Conservation (phyloP, 805 yeast genomes). For the Candida michaelii region DNA sequence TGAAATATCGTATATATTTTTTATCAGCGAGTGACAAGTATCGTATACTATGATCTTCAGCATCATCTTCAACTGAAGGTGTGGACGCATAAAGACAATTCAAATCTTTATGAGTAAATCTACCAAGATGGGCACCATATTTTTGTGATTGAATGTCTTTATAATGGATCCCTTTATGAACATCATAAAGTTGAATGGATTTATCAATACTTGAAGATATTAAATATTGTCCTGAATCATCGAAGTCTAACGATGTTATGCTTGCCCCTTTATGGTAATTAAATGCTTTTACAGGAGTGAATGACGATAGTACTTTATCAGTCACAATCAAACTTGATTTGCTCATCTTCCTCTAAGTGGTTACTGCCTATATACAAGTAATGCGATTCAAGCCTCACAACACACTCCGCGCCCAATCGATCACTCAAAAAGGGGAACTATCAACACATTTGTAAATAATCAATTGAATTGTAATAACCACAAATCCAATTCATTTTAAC, state of each 20-base stretch:
- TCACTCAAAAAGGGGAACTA: constrained; percentile 4
- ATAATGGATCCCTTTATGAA: constrained; percentile 61
- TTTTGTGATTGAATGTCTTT: constrained; percentile 80
- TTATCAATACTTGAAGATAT: constrained; percentile 80
- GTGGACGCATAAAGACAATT: constrained; percentile 85
- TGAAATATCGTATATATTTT: constrained; percentile 78
- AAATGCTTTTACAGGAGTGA: constrained; percentile 48
- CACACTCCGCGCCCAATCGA: too few relatives aligned
- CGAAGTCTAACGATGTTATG: constrained; percentile 73
- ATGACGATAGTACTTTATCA: constrained; percentile 11
- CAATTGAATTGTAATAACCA: background rate
- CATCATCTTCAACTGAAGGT: constrained; percentile 21
- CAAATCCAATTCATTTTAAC: background rate
- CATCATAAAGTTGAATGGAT: constrained; percentile 79
- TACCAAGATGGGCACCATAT: constrained; percentile 87
- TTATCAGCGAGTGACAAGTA: constrained; percentile 76
- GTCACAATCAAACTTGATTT: constrained; percentile 5
- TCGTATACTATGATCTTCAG: constrained; percentile 67
- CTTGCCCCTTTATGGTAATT: constrained; percentile 51
- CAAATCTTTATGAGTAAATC: constrained; percentile 72
- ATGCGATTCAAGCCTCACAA: too few relatives aligned
- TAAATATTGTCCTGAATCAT: constrained; percentile 77
- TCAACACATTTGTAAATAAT: background rate
- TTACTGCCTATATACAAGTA: too few relatives aligned
- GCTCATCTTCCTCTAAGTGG: constrained; percentile 1